These are phyloP conservation scores for Rhynchosporium agropyri DNA, from an alignment of 2,329 filamentous ascomycete genomes.

Conservation along the genomic window DNA sequence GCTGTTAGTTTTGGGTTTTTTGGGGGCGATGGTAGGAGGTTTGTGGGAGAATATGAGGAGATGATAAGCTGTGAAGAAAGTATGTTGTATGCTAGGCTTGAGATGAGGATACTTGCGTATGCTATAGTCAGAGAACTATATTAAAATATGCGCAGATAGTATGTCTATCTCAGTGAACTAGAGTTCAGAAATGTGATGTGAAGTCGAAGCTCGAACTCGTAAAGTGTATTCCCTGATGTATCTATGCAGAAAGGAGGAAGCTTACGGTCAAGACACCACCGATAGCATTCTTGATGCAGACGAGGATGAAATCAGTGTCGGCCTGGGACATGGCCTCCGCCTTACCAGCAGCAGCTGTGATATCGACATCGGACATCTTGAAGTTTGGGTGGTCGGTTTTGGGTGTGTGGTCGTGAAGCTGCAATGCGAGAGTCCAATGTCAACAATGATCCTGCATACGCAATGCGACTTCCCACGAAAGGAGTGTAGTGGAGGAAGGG, in stretches of 20 bases:
- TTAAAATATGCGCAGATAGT: too few species aligned
- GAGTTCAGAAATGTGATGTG: not conserved
- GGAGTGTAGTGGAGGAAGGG: not conserved
- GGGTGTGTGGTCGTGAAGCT: not conserved
- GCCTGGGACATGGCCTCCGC: conserved; percentile 23
- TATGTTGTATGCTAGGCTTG: too few species aligned
- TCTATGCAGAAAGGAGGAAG: not conserved
- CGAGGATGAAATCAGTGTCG: conserved; percentile 36
- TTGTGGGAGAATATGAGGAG: too few species aligned
- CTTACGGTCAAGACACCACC: conserved; percentile 36
- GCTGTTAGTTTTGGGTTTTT: not conserved
- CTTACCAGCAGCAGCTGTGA: not conserved
- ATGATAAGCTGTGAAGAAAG: too few species aligned
- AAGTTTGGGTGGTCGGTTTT: not conserved
- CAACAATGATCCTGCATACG: not conserved
- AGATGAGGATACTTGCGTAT: too few species aligned
- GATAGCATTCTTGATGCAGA: conserved; percentile 34
- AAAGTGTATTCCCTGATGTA: not conserved
- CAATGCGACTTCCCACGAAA: not conserved
- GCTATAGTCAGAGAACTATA: too few species aligned
- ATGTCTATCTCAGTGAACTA: too few species aligned
- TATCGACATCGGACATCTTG: conserved; percentile 24
- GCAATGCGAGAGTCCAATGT: not conserved
- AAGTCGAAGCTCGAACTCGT: not conserved
- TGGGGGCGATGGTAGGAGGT: too few species aligned